Conservation (phyloP, 164 flowering plant genomes). For the Warburgia ugandensis region DNA sequence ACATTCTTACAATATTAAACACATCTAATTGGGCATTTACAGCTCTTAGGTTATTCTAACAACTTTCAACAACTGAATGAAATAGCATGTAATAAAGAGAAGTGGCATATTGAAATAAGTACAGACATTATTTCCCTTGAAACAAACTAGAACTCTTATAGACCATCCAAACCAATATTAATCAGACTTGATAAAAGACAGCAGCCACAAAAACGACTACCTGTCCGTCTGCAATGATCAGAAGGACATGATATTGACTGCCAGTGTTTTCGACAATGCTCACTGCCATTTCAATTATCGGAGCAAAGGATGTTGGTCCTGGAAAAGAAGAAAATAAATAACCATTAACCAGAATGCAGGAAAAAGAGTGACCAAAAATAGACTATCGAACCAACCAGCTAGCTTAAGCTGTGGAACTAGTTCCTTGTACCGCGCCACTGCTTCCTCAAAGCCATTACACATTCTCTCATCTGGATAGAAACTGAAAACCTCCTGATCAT, state of each 20-base stretch:
- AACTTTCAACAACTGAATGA: not conserved
- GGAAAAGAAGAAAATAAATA: constrained; percentile 3
- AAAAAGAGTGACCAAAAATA: not conserved
- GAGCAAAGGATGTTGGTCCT: constrained; percentile 51
- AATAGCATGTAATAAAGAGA: not conserved
- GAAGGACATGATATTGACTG: constrained; percentile 44
- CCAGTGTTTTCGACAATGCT: constrained; percentile 36
- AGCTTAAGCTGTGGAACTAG: constrained; percentile 48
- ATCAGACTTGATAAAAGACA: not conserved
- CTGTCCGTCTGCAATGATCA: constrained; percentile 50
- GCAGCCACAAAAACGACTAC: constrained; percentile 8
- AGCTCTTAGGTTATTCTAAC: not conserved
- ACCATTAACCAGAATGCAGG: not conserved
- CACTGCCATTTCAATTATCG: constrained; percentile 34
- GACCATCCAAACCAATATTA: not conserved
- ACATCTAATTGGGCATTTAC: not conserved
- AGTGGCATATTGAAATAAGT: not conserved
- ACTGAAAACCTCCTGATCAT: constrained; percentile 63
- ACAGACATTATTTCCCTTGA: no score
- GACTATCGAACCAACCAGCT: constrained; percentile 32
- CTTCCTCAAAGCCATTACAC: constrained; percentile 58
- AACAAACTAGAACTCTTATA: not conserved
- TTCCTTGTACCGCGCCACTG: constrained; percentile 41
- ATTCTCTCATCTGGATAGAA: constrained; percentile 34
- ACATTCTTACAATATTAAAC: not conserved